These are phyloP conservation scores for Cyberlindnera euphorbiiphila DNA, from an alignment of 805 yeast genomes.

Conservation along the genomic window DNA sequence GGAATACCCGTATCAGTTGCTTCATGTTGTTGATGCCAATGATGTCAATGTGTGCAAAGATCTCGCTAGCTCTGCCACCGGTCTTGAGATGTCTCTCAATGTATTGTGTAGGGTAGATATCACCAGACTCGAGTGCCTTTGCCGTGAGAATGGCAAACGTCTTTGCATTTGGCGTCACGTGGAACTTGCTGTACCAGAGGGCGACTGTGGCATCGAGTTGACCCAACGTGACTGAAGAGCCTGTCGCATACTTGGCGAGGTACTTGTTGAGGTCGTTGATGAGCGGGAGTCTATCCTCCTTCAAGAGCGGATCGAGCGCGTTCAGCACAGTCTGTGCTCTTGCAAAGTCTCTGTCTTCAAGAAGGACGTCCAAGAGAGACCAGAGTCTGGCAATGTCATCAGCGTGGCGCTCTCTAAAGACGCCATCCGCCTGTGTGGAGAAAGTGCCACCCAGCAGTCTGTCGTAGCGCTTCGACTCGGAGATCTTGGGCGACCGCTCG, in stretches of 20 bases:
- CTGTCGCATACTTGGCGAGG: constrained; percentile 39
- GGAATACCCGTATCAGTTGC: constrained; percentile 19
- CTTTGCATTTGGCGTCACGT: constrained; percentile 45
- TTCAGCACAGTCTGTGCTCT: constrained; percentile 68
- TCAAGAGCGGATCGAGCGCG: constrained; percentile 51
- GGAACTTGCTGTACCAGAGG: constrained; percentile 30
- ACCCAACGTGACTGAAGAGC: constrained; percentile 30
- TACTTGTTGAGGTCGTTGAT: constrained; percentile 68
- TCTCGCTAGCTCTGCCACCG: constrained; percentile 25
- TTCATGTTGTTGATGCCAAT: constrained; percentile 46
- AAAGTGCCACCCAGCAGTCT: constrained; percentile 16
- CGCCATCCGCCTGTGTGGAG: constrained; percentile 22
- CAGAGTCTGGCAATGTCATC: constrained; percentile 65
- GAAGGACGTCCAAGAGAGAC: constrained; percentile 74
- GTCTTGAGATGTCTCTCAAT: constrained; percentile 28
- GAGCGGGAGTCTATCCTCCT: constrained; percentile 42
- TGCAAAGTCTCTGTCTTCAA: constrained; percentile 58
- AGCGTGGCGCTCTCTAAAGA: constrained; percentile 31
- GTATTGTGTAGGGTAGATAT: constrained; percentile 21
- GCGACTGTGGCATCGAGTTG: constrained; percentile 43
- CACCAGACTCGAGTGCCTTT: constrained; percentile 18
- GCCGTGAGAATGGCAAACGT: constrained; percentile 56
- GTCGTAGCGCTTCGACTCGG: constrained; percentile 6
- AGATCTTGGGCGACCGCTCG: neutral
- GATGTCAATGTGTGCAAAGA: constrained; percentile 39